Base-by-base conservation (phyloP, 768 basidiomycete genomes). In the Sarcomyxa edulis region DNA sequence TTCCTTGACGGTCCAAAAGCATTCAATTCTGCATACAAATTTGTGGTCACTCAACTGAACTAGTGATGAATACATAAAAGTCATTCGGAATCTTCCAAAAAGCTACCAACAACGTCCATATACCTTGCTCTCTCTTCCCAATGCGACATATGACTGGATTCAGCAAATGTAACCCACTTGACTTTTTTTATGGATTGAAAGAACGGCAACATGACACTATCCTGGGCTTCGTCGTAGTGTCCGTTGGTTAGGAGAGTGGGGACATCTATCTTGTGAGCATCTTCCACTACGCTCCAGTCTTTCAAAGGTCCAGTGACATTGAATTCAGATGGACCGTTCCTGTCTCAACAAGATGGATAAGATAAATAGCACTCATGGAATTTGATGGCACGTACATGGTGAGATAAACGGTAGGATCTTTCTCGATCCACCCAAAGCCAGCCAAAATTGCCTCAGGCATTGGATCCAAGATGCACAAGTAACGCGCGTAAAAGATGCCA, bases 401-500 rank as follows among this genome's bases (percentile, higher is more conserved):
- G 9, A 47, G 37, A 39, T 60, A 59, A 3, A 66, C 64, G 2
- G 66, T 69, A 5, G 59, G 50, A 44, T 69, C 65, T 20, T 57
- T 48, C 15, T 48, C 46, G 20, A 59, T 42, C 39, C 49, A 46
- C 5, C 8, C 48, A 25, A 63, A 48, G 1, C 48, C 42, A 7
- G 48, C 42, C 12, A 39, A 16, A 0, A 63, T 24, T 11, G 56
- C 55, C 23, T 40, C 24, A 3, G 66, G 65, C 38, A 50, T 39
- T 3, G 57, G 61, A 9, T 54, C 32, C 10, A 58, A 25, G 2
- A 37, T 50, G 43, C 53, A 60, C 8, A 56, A 42, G 32, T 54
- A 53, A 20, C 49, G 51, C 10, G 42, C 20, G 42, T 59, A 58
- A 46, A 58, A 65, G 12, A 43, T 43, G 3, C 22, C 29, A 25